Evolutionary conservation across 495 filamentous ascomycete species (phyloP).

Genomic region (Tuber magnatum): DNA sequence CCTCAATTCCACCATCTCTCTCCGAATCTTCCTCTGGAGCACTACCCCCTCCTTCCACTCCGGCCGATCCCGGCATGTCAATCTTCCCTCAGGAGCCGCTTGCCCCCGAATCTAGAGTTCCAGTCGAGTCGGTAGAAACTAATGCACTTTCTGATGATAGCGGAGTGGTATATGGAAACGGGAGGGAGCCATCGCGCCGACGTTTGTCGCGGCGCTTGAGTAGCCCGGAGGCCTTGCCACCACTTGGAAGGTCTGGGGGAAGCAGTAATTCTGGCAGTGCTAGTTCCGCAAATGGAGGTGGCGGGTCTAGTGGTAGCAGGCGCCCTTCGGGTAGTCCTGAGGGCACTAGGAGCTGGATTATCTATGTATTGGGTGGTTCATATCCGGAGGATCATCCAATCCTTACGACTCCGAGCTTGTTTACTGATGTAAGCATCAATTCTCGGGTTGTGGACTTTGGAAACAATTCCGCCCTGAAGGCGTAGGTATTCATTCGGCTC

Average conservation of each 20-base stretch:
- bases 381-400: slow-evolving; percentile 71
- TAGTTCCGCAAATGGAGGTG: slow-evolving; percentile 15
- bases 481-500: neutral
- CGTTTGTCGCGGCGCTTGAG: slow-evolving; percentile 33
- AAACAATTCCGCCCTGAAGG: slow-evolving; percentile 8
- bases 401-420: slow-evolving; percentile 66
- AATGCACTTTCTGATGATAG: slow-evolving; percentile 24
- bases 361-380: slow-evolving; percentile 71
- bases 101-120: slow-evolving; percentile 25
- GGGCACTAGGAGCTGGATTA: slow-evolving; percentile 61
- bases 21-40: slow-evolving; percentile 58
- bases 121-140: slow-evolving; percentile 10
- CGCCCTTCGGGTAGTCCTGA: slow-evolving; percentile 30
- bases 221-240: slow-evolving; percentile 27
- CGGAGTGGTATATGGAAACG: slow-evolving; percentile 4
- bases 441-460: neutral
- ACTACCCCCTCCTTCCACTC: slow-evolving; percentile 61
- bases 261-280: slow-evolving; percentile 20
- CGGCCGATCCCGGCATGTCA: slow-evolving; percentile 56
- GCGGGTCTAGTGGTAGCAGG: slow-evolving; percentile 18
- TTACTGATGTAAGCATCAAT: slow-evolving; percentile 56
- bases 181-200: slow-evolving; percentile 24
- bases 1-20: slow-evolving; percentile 44
- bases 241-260: slow-evolving; percentile 12
- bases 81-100: slow-evolving; percentile 42